Evolutionary conservation across 208 protist species (phyloP).

Genomic region (Crithidia brevicula): DNA sequence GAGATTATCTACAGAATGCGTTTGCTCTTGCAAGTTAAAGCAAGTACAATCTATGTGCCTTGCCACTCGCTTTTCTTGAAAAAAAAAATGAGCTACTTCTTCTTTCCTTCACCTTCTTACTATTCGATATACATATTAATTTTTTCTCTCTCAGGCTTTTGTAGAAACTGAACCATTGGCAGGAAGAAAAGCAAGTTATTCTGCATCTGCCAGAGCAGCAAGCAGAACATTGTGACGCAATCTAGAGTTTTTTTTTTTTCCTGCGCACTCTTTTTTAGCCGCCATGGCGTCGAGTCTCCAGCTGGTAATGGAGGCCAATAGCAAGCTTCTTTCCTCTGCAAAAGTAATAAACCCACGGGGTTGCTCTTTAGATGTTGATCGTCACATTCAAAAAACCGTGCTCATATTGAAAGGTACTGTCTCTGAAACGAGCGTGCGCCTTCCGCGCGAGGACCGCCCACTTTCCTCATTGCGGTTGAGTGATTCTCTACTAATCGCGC

Average conservation of each 20-base stretch:
- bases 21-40: no score
- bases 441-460: conserved; percentile 69
- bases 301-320: conserved; percentile 39
- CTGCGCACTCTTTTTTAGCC: not conserved
- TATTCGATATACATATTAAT: no score
- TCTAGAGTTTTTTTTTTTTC: not conserved
- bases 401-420: conserved; percentile 62
- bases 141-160: no score
- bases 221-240: not conserved
- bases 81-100: no score
- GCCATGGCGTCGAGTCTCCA: conserved; percentile 10
- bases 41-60: no score
- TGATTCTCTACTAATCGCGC: conserved; percentile 56
- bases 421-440: conserved; percentile 49
- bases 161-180: no score
- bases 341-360: conserved; percentile 60
- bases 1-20: no score
- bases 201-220: conserved; percentile 1
- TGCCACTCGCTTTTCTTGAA: no score
- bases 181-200: no score
- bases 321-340: conserved; percentile 37
- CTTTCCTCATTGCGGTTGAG: conserved; percentile 49
- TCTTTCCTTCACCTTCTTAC: no score
- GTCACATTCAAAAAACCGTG: conserved; percentile 38
- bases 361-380: conserved; percentile 67